Base-by-base conservation (phyloP, 345 rosid genomes). In the Citrus reticulata region DNA sequence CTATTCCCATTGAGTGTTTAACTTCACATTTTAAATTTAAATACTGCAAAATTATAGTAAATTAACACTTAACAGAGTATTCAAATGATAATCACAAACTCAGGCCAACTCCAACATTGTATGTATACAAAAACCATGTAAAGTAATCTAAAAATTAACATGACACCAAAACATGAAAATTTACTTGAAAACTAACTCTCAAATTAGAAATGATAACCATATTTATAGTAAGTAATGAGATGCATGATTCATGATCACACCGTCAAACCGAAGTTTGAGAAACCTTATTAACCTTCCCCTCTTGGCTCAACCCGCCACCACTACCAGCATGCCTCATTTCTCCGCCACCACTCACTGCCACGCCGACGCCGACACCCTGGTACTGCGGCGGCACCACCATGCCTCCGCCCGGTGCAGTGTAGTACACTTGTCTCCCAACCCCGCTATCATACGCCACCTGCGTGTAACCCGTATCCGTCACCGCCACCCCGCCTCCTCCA, bases 351-450 rank as follows among this genome's bases (percentile, higher is more conserved):
- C 78, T 85, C 59, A 80, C 89, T 1, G 89, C 83, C 69, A 85
- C 75, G 17, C 91, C 93, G 64, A 85, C 75, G 13, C 91, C 93
- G 69, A 80, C 84, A 9, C 92, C 96, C 69, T 89, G 95, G 65
- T 87, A 91, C 77, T 83, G 90, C 29, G 86, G 87, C 25, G 86
- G 78, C 57, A 29, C 16, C 62, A 77, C 79, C 80, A 78, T 25
- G 51, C 78, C 73, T 30, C 92, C 92, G 7, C 92, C 92, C 13
- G 62, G 82, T 29, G 92, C 74, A 7, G 88, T 80, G 62, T 95
- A 95, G 78, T 89, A 92, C 20, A 93, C 91, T 79, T 90, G 98
- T 78, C 94, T 86, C 63, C 94, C 94, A 2, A 70, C 76, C 40
- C 80, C 87, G 76, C 83, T 86, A 17, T 88, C 88, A 81, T 92